Evolutionary conservation across 768 basidiomycete species (phyloP), one percentile per base, ranked within the genome.

Genomic region (Lactarius hengduanensis): DNA sequence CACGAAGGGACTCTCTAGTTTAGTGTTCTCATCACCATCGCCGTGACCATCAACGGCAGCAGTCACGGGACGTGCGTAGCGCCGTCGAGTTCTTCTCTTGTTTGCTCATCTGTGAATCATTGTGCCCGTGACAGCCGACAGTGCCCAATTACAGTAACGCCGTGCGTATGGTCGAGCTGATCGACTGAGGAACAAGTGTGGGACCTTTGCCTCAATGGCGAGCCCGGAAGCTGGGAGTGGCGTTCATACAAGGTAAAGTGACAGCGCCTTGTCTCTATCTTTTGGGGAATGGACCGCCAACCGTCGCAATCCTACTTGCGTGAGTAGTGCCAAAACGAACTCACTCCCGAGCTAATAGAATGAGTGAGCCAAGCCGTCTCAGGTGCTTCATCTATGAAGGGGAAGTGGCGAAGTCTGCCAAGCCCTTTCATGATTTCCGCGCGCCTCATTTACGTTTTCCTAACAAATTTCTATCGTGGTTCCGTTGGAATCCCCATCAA

Each of bases 231-330:
- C 30, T 34, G 7, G 32, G 20, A 40, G 34, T 57, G n/a, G 22
- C 20, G 55, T 26, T 13, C 50, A 59, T 45, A 30, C 5, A 67
- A 55, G 58, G 62, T 63, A 56, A 47, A 30, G 32, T 60, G 66
- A 56, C 38, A 34, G 30, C 45, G 26, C 47, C 62, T 30, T 34
- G 30, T 57, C 32, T 57, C 56, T 38, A 53, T 58, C 28, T 53
- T 28, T 20, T 32, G 26, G n/a, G 26, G 36, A 11, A 38, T 15
- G 34, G 30, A 53, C 4, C 40, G n/a, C 43, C 34, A 5, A 30
- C 59, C 16, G 30, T 53, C 30, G 47, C 47, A 50, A 50, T 50
- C 4, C 4, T 7, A 50, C 22, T 50, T 36, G 45, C 15, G 47
- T 20, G 34, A 16, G 56, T 53, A 41, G 43, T 40, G 8, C 7